These are phyloP conservation scores for Saturnispora hagleri DNA, from an alignment of 805 yeast species.

Conservation along the genomic window DNA sequence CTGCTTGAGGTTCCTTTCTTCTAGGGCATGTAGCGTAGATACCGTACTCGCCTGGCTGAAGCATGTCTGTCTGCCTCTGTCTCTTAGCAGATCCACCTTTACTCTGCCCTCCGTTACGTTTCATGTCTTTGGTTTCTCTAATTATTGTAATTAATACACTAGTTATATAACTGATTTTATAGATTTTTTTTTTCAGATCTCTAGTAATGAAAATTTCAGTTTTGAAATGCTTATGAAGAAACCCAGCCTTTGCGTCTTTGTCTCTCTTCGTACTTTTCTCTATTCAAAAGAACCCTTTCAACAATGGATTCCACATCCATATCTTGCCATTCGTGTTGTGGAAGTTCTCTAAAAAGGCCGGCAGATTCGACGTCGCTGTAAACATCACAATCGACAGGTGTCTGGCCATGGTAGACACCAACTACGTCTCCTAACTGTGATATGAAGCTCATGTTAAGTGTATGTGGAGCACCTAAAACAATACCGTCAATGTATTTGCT, in stretches of 20 bases:
- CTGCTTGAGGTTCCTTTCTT: conserved; percentile 67
- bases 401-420: conserved; percentile 46
- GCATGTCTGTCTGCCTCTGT: conserved; percentile 37
- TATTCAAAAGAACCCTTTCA: conserved; percentile 58
- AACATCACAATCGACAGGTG: conserved; percentile 12
- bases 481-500: conserved; percentile 78
- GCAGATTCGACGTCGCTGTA: conserved; percentile 24
- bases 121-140: not conserved
- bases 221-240: not conserved
- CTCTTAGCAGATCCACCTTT: conserved; percentile 22
- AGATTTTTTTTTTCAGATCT: not conserved
- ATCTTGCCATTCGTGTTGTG: conserved; percentile 50
- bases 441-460: conserved; percentile 35
- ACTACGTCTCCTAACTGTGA: conserved; percentile 27
- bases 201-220: not conserved
- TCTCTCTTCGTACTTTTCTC: conserved; percentile 71
- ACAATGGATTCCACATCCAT: conserved; percentile 67
- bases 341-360: conserved; percentile 33
- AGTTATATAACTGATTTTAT: conserved; percentile 20
- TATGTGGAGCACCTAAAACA: conserved; percentile 59
- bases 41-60: conserved; percentile 84
- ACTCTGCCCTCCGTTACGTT: conserved; percentile 13
- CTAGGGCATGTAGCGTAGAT: conserved; percentile 84
- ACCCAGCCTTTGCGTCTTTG: conserved; percentile 68
- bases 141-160: not conserved